Percentiles rank a stretch among this genome's conserved stretches.
Evolutionary conservation across 2,329 filamentous ascomycete genomes (phyloP).

Genomic region (Passalora sequoiae): DNA sequence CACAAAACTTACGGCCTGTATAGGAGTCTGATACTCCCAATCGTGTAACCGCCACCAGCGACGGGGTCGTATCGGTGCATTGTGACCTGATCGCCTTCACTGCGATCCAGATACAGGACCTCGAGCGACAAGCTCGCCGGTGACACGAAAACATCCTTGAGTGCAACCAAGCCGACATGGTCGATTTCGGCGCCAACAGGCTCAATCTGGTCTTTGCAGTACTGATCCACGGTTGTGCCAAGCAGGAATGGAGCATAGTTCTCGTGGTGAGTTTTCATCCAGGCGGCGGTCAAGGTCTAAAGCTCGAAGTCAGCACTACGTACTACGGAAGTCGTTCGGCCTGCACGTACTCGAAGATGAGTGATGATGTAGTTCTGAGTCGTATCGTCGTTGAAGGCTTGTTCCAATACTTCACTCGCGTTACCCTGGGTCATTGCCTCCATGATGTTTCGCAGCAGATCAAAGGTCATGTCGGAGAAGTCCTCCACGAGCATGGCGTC

Average conservation of each 20-base stretch:
- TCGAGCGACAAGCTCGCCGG: conserved; percentile 75
- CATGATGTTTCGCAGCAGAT: conserved; percentile 59
- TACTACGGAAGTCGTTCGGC: not conserved
- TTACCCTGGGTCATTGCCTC: conserved; percentile 54
- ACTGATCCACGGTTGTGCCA: conserved; percentile 58
- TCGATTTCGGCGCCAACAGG: conserved; percentile 80
- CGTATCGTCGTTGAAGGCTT: conserved; percentile 66
- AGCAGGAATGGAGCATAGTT: conserved; percentile 68
- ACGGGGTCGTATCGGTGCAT: conserved; percentile 57
- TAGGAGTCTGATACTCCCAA: conserved; percentile 62
- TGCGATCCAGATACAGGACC: conserved; percentile 86
- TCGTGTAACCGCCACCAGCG: conserved; percentile 38
- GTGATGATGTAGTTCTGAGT: conserved; percentile 74
- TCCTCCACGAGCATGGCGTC: conserved; percentile 69
- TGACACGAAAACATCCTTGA: conserved; percentile 74
- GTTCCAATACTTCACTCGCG: conserved; percentile 37
- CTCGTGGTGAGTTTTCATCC: conserved; percentile 68
- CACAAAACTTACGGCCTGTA: conserved; percentile 55
- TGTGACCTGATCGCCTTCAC: conserved; percentile 70
- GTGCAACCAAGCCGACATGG: conserved; percentile 72
- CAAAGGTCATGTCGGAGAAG: conserved; percentile 70
- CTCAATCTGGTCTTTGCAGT: conserved; percentile 67
- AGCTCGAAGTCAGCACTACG: not conserved
- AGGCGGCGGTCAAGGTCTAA: conserved; percentile 75
- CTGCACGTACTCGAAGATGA: conserved; percentile 58